These are phyloP conservation scores for Mycena pura DNA, from an alignment of 768 basidiomycete genomes.

Conservation along the genomic window DNA sequence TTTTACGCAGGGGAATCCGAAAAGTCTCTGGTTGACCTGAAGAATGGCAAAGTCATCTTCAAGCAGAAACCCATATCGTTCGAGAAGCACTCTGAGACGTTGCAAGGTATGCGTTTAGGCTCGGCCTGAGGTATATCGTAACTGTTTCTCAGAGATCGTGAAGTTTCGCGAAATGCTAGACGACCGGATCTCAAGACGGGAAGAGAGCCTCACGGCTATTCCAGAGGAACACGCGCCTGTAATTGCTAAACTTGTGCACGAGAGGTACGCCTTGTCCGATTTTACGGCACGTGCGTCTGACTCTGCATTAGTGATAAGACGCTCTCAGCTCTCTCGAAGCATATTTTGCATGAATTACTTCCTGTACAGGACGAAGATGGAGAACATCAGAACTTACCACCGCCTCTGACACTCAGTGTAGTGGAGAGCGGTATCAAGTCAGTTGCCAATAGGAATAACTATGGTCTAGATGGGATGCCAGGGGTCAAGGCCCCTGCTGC, in stretches of 20 bases:
- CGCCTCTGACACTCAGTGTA: constrained; percentile 53
- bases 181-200: constrained; percentile 51
- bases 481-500: constrained; percentile 64
- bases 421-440: constrained; percentile 73
- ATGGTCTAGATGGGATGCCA: constrained; percentile 68
- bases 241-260: constrained; percentile 83
- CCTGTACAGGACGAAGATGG: constrained; percentile 68
- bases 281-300: neutral
- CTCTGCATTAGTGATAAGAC: constrained; percentile 70
- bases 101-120: constrained; percentile 63
- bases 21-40: constrained; percentile 65
- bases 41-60: constrained; percentile 78
- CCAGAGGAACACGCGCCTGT: constrained; percentile 76
- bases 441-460: constrained; percentile 75
- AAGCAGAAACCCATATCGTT: constrained; percentile 78
- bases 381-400: constrained; percentile 43
- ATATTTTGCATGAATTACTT: constrained; percentile 72
- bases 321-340: constrained; percentile 63
- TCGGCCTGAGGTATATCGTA: neutral
- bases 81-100: constrained; percentile 81
- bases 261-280: constrained; percentile 63
- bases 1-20: constrained; percentile 42
- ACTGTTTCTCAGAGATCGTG: constrained; percentile 63
- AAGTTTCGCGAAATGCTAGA: constrained; percentile 78
- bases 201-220: constrained; percentile 59